These are phyloP conservation scores for Scorias spongiosa DNA, from an alignment of 2,329 filamentous ascomycete genomes.

Conservation along the genomic window DNA sequence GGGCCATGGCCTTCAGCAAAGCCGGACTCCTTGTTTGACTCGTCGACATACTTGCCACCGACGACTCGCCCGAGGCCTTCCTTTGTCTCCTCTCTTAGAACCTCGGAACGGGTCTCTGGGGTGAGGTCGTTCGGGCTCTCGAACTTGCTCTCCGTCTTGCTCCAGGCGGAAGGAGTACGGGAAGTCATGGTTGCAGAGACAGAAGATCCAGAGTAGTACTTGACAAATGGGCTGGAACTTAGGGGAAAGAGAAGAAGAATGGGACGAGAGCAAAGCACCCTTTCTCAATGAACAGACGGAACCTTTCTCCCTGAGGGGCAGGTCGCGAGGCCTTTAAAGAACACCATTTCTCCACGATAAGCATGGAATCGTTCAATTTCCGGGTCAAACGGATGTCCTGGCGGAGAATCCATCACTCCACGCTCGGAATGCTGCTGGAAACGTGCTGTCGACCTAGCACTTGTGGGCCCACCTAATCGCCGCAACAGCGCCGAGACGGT, in stretches of 20 bases:
- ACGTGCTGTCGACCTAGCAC: not conserved
- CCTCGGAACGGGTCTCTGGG: conserved; percentile 11
- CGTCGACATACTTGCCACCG: conserved; percentile 25
- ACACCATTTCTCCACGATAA: not conserved
- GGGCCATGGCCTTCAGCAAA: conserved; percentile 21
- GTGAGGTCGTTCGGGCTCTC: conserved; percentile 8
- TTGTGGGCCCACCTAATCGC: not conserved
- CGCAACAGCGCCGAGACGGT: not conserved
- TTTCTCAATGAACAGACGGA: no score
- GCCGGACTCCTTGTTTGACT: conserved; percentile 16
- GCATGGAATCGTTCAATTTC: not conserved
- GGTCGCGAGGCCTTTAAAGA: no score
- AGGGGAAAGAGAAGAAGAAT: no score
- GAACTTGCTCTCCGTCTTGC: conserved; percentile 7
- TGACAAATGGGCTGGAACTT: no score
- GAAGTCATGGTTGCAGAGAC: conserved; percentile 2
- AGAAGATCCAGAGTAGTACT: no score
- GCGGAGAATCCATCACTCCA: not conserved
- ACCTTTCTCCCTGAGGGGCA: no score
- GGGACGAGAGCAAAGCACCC: no score
- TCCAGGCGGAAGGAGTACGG: conserved; percentile 9
- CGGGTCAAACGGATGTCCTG: not conserved
- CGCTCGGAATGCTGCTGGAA: not conserved
- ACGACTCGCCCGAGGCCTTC: conserved; percentile 21
- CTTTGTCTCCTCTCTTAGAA: conserved; percentile 7